Evolutionary conservation across 345 rosid genomes (phyloP), one percentile per base, ranked within the genome.

Genomic region (Mangifera indica): DNA sequence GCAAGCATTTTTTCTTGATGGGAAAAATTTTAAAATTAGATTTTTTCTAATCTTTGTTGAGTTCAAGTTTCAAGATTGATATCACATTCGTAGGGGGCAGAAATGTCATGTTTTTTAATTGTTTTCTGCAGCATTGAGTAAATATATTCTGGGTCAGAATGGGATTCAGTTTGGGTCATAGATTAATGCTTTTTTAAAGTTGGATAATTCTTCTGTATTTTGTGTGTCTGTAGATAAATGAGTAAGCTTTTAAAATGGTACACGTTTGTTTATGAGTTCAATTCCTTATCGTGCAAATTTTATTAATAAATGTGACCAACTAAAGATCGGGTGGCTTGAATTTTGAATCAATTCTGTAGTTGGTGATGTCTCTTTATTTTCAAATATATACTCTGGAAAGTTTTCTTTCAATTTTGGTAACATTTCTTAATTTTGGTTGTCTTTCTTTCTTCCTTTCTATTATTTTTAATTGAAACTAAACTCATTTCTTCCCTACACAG

Each of bases 11-110:
- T 59, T 61, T 70, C 53, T 66, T 45, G 58, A 45, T 54, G 46
- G 54, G 72, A 59, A 78, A 81, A 70, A 1, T 73, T 67, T 20
- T 67, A 44, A 49, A 51, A 40, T 45, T 65, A 26, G 55, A 18
- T 60, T 21, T 15, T 71, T 13, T 32, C 46, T 49, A 26, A 15
- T 46, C 46, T 51, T 51, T 12, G 71, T 57, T 66, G 12, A 14
- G 70, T 52, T 24, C 53, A 40, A 34, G 72, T 56, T 51, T 65
- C 56, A 15, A 48, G 57, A 56, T 67, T 8, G 51, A 67, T 29
- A 12, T 21, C 34, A 32, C 48, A 67, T 52, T 53, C 52, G 49
- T 20, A 34, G 14, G 32, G 26, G 69, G 72, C 24, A 58, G 37
- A 58, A n/a, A 63, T 63, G 57, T 66, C 9, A 18, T 32, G 72